Evolutionary conservation across 2,329 filamentous ascomycete species (phyloP).

Genomic region (Scedosporium aurantiacum): DNA sequence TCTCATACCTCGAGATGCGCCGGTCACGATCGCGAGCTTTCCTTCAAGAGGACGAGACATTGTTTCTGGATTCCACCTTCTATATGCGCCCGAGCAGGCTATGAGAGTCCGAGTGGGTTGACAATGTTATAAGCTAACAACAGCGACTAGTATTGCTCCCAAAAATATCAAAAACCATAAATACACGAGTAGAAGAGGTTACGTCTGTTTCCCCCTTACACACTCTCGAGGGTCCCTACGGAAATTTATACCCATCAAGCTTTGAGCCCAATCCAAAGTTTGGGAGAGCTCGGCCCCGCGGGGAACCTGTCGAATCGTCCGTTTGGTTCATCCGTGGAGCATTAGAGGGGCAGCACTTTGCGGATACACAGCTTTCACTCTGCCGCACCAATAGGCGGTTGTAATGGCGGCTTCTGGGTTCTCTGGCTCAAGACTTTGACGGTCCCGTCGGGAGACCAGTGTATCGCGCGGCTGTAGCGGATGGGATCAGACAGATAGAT

Average conservation of each 20-base stretch:
- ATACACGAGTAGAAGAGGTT: too few species aligned
- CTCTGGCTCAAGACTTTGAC: neutral
- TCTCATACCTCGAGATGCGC: constrained; percentile 61
- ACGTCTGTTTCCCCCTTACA: too few species aligned
- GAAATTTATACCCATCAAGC: too few species aligned
- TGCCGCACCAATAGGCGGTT: constrained; percentile 5
- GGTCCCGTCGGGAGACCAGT: neutral
- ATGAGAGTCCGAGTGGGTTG: neutral
- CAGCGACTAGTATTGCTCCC: too few species aligned
- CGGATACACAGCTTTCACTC: neutral
- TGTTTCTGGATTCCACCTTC: constrained; percentile 11
- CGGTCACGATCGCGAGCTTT: constrained; percentile 70
- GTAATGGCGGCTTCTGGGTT: neutral
- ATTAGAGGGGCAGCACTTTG: neutral
- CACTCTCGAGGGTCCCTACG: too few species aligned
- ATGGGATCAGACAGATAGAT: neutral
- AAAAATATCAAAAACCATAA: too few species aligned
- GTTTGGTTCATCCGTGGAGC: neutral
- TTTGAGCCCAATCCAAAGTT: neutral
- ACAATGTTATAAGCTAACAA: too few species aligned
- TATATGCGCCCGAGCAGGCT: neutral
- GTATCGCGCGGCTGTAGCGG: neutral
- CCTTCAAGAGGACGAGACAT: constrained; percentile 48
- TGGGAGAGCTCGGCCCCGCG: constrained; percentile 3
- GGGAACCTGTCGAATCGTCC: neutral